Percentiles rank a stretch among this genome's conserved stretches.
phyloP scores from a whole-genome alignment of 2,329 filamentous ascomycete species.

The Mariannaea sp. region DNA sequence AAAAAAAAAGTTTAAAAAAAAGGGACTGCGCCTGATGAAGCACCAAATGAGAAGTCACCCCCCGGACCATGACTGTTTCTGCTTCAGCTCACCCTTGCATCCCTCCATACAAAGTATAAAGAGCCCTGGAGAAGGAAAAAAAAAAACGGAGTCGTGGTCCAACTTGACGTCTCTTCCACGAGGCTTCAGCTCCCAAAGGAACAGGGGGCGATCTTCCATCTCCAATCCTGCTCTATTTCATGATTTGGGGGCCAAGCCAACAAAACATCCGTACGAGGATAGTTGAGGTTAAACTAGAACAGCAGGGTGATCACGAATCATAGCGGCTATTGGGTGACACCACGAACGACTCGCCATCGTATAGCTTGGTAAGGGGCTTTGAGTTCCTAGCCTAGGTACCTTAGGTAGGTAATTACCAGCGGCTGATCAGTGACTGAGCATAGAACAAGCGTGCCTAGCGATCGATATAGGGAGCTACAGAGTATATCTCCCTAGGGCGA shows the following conservation, averaged over 20 bases:
- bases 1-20: no score
- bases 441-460: no score
- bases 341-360: background rate
- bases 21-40: no score
- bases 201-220: constrained; percentile 7
- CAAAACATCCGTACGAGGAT: background rate
- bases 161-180: no score
- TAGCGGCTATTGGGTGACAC: constrained; percentile 1
- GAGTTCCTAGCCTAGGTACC: no score
- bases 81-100: constrained; percentile 15
- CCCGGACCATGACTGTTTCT: constrained; percentile 6
- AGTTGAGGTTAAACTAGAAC: constrained; percentile 2
- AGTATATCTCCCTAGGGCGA: background rate
- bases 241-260: constrained; percentile 15
- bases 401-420: no score
- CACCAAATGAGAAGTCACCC: constrained; percentile 14
- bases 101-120: constrained; percentile 13
- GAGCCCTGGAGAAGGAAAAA: no score
- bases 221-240: background rate
- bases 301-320: background rate
- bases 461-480: background rate
- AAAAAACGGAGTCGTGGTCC: background rate
- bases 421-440: no score
- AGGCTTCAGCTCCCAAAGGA: constrained; percentile 13
- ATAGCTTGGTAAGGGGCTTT: no score